Conservation (phyloP, 345 rosid species). For the Nasturtium officinale region DNA sequence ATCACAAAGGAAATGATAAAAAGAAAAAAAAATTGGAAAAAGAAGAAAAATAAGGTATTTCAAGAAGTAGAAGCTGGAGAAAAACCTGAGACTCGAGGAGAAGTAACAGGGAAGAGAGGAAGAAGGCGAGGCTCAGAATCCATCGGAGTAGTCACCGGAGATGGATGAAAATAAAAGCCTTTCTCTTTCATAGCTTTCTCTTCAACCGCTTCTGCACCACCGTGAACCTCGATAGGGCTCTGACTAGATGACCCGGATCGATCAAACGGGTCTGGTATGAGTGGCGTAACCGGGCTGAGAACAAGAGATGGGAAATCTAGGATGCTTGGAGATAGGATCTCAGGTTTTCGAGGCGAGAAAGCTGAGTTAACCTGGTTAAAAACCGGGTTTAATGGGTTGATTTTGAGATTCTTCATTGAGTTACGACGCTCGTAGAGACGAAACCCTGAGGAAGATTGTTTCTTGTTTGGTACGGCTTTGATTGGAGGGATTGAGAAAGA, state of each 20-base stretch:
- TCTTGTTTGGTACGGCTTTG: slow-evolving; percentile 76
- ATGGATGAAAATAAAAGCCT: slow-evolving; percentile 86
- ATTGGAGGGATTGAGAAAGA: slow-evolving; percentile 86
- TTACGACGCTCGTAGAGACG: slow-evolving; percentile 92
- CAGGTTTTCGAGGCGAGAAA: slow-evolving; percentile 72
- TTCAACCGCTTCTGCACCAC: slow-evolving; percentile 43
- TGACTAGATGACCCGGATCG: slow-evolving; percentile 58
- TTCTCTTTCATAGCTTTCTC: slow-evolving; percentile 85
- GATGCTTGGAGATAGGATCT: slow-evolving; percentile 89
- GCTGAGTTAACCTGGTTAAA: slow-evolving; percentile 53
- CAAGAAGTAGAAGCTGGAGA: slow-evolving; percentile 46
- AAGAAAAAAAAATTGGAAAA: slow-evolving; percentile 4
- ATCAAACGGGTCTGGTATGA: slow-evolving; percentile 88
- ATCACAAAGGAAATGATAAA: slow-evolving; percentile 19
- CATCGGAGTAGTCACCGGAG: slow-evolving; percentile 81
- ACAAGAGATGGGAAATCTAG: slow-evolving; percentile 84
- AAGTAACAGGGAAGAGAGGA: slow-evolving; percentile 86
- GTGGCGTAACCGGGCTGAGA: slow-evolving; percentile 91
- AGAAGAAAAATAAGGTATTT: slow-evolving; percentile 42
- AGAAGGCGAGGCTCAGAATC: slow-evolving; percentile 77
- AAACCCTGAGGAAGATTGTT: slow-evolving; percentile 72
- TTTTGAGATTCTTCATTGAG: slow-evolving; percentile 81
- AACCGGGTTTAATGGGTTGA: slow-evolving; percentile 70
- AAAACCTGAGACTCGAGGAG: slow-evolving; percentile 74
- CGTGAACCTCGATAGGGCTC: slow-evolving; percentile 12